Evolutionary conservation across 306 rosid species (phyloP).

Genomic region (Crataegus laevigata): DNA sequence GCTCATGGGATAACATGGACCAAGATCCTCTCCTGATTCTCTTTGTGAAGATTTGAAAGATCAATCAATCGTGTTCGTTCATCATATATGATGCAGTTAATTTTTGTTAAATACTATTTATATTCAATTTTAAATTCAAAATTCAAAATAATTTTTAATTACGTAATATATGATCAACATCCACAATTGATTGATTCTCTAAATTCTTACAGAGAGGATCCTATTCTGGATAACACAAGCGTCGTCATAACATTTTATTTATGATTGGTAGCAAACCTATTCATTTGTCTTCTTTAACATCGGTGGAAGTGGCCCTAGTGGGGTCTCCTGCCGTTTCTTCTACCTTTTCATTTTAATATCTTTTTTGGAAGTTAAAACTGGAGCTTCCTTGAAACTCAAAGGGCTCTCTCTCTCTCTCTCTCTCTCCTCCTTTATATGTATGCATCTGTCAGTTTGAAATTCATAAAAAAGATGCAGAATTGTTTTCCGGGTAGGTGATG

Average conservation of each 20-base stretch:
- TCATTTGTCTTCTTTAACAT: conserved; percentile 11
- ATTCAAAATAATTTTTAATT: too few relatives aligned
- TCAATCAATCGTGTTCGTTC: rapidly evolving
- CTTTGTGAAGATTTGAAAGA: rapidly evolving
- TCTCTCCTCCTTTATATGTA: not conserved
- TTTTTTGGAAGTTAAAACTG: not conserved
- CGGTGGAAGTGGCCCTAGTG: conserved; percentile 5
- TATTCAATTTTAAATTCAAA: too few relatives aligned
- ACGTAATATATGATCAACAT: rapidly evolving
- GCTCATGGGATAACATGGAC: too few relatives aligned
- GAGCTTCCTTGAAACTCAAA: conserved; percentile 33
- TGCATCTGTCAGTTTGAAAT: not conserved
- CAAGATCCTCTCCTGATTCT: too few relatives aligned
- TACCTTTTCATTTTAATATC: not conserved
- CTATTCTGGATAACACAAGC: too few relatives aligned
- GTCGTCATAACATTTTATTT: not conserved
- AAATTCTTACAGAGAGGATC: too few relatives aligned
- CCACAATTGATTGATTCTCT: too few relatives aligned
- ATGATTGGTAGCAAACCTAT: not conserved
- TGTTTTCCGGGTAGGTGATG: not conserved
- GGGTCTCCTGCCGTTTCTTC: conserved; percentile 11
- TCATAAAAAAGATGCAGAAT: not conserved
- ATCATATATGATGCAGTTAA: rapidly evolving
- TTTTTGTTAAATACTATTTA: too few relatives aligned
- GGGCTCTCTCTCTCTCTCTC: not conserved